Base-by-base conservation (phyloP, 2,329 filamentous ascomycete genomes). In the Penicillium sp. region DNA sequence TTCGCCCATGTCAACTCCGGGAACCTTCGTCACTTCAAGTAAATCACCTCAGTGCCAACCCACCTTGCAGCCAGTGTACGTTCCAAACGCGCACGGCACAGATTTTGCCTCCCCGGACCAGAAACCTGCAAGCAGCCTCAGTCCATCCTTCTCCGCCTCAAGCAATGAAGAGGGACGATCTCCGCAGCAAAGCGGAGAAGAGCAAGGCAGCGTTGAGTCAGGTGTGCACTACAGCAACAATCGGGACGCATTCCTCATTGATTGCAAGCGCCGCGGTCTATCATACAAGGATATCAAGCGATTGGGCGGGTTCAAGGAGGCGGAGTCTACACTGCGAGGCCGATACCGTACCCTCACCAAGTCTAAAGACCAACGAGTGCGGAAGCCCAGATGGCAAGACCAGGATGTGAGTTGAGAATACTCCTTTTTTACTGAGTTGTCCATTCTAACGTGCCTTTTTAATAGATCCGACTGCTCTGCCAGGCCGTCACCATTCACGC, bases 261-360 rank as follows among this genome's bases (percentile, higher is more conserved):
- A 64, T 9, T 69, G 64, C 50, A 74, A 74, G 51, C 61, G 59
- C 4, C 59, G 63, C 8, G 72, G 72, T 0, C 60, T 72, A 22
- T 74, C 72, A 1, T 76, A 76, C 61, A 73, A 70, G 48, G 67
- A 74, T 9, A 76, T 76, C 56, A 75, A 74, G 52, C 61, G 62
- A 21, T 57, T 65, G 2, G 70, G 71, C 1, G 61, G 63, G 0
- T 74, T 75, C 52, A 65, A 64, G 22, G 72, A 75, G 51, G 72
- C 73, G 0, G 73, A 75, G 47, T 76, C 73, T 4, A 76, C 73
- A 1, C 61, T 76, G 3, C 68, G 73, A 24, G 73, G 73, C 2
- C 65, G 73, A 19, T 75, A 69, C 48, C 68, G 73, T 26, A 74
- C 69, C 2, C 57, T 75, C 19, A 75, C 72, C 1, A 75, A 75